Percentiles rank a stretch among this genome's conserved stretches.
phyloP scores from a whole-genome alignment of 2,329 filamentous ascomycete species.

The Fusarium subtropicale region DNA sequence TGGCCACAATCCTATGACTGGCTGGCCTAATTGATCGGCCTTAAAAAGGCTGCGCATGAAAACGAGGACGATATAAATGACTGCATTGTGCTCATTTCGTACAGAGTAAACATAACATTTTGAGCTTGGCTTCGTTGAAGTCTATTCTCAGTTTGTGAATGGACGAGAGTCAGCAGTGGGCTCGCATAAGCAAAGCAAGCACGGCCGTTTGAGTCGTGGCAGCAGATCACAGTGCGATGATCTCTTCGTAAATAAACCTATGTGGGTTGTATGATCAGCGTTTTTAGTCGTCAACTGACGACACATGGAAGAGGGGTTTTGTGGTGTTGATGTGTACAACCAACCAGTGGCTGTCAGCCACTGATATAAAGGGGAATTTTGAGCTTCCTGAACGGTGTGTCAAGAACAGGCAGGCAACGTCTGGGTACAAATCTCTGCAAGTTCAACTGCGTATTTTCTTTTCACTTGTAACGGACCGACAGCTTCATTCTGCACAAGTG shows the following conservation, averaged over 20 bases:
- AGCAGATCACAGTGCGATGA: constrained; percentile 37
- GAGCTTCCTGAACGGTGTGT: not conserved
- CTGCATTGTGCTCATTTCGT: not conserved
- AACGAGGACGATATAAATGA: not conserved
- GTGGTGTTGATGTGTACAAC: constrained; percentile 16
- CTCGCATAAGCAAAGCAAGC: constrained; percentile 38
- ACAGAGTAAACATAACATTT: not conserved
- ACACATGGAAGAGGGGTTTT: constrained; percentile 23
- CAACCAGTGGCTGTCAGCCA: not conserved
- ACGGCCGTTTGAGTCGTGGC: constrained; percentile 37
- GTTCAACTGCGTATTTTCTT: not conserved
- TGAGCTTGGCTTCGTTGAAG: not conserved
- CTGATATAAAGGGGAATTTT: not conserved
- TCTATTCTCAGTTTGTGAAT: constrained; percentile 16
- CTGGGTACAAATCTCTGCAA: not conserved
- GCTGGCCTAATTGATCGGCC: not conserved
- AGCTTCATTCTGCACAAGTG: constrained; percentile 22
- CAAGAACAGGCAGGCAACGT: not conserved
- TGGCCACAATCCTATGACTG: not conserved
- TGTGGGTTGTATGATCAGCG: constrained; percentile 33
- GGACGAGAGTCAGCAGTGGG: constrained; percentile 19
- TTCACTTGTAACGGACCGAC: not conserved
- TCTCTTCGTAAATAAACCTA: constrained; percentile 28
- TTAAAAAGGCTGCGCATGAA: not conserved
- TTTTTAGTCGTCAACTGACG: constrained; percentile 24